Conservation (phyloP, 2,329 filamentous ascomycete species). For the Fusarium nodosum region DNA sequence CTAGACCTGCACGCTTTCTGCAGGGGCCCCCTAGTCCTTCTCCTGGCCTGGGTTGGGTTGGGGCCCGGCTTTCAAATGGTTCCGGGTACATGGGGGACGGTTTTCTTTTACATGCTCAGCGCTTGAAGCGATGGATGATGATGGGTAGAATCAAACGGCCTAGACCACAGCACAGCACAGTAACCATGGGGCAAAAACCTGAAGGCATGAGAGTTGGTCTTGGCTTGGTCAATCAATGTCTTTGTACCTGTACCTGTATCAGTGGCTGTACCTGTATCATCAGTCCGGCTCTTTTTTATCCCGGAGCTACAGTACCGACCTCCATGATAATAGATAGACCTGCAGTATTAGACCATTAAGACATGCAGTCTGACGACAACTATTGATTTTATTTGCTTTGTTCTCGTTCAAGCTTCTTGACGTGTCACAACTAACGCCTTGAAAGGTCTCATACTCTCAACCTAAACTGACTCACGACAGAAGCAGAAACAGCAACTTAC, state of each 20-base stretch:
- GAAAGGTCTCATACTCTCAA: conserved; percentile 5
- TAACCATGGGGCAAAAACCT: neutral
- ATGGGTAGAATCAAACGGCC: conserved; percentile 1
- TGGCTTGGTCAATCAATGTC: neutral
- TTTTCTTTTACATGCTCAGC: conserved; percentile 13
- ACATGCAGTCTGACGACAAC: conserved; percentile 10
- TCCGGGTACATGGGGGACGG: conserved; percentile 25
- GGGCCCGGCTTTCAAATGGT: conserved; percentile 2
- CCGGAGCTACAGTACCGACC: conserved; percentile 15
- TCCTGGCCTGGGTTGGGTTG: neutral
- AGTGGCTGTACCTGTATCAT: neutral
- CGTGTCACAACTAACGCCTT: conserved; percentile 24
- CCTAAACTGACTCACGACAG: conserved; percentile 7
- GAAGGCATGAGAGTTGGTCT: conserved; percentile 1
- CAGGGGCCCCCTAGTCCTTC: conserved; percentile 28
- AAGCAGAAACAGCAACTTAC: neutral
- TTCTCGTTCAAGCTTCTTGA: conserved; percentile 14
- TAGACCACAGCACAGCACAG: neutral
- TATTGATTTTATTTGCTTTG: conserved; percentile 28
- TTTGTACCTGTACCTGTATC: neutral
- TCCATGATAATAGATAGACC: conserved; percentile 12
- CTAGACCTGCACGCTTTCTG: conserved; percentile 30
- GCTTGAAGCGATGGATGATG: conserved; percentile 16
- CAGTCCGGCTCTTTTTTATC: conserved; percentile 10
- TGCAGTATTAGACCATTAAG: neutral